These are phyloP conservation scores for Hymenoscyphus fructigenus DNA, from an alignment of 2,329 filamentous ascomycete species.

Conservation along the genomic window DNA sequence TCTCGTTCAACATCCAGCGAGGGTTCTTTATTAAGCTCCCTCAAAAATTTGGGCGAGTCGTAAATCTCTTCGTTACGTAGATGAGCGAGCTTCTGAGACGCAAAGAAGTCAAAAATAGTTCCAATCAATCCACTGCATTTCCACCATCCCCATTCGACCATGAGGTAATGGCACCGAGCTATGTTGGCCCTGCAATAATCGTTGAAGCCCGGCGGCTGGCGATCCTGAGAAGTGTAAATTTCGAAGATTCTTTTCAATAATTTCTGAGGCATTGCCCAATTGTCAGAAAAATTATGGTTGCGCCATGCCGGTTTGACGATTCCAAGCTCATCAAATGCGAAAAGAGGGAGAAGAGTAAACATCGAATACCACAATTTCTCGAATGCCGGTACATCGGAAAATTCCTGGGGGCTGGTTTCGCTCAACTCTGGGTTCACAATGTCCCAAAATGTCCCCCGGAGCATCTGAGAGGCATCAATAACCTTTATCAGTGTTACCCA, in stretches of 20 bases:
- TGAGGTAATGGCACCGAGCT: conserved; percentile 60
- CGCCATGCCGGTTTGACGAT: conserved; percentile 44
- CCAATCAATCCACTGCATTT: conserved; percentile 55
- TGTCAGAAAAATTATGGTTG: conserved; percentile 47
- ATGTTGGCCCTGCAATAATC: conserved; percentile 61
- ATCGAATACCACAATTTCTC: conserved; percentile 58
- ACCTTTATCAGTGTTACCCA: conserved; percentile 61
- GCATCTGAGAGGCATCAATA: conserved; percentile 50
- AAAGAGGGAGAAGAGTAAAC: conserved; percentile 61
- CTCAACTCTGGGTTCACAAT: conserved; percentile 48
- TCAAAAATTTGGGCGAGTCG: conserved; percentile 60
- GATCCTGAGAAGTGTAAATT: conserved; percentile 54
- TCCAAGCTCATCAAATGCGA: conserved; percentile 58
- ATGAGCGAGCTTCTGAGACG: conserved; percentile 59
- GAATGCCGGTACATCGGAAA: conserved; percentile 46
- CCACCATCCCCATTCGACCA: conserved; percentile 65
- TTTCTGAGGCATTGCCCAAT: conserved; percentile 60
- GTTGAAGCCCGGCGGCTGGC: conserved; percentile 62
- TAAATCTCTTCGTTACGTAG: conserved; percentile 64
- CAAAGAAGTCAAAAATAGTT: conserved; percentile 67
- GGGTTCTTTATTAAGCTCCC: conserved; percentile 47
- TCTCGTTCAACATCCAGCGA: conserved; percentile 51
- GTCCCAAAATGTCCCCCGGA: conserved; percentile 61
- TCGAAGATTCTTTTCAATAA: conserved; percentile 57
- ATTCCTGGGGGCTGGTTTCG: conserved; percentile 37